These are phyloP conservation scores for Crithidia fasciculata DNA, from an alignment of 208 protist genomes.

Conservation along the genomic window DNA sequence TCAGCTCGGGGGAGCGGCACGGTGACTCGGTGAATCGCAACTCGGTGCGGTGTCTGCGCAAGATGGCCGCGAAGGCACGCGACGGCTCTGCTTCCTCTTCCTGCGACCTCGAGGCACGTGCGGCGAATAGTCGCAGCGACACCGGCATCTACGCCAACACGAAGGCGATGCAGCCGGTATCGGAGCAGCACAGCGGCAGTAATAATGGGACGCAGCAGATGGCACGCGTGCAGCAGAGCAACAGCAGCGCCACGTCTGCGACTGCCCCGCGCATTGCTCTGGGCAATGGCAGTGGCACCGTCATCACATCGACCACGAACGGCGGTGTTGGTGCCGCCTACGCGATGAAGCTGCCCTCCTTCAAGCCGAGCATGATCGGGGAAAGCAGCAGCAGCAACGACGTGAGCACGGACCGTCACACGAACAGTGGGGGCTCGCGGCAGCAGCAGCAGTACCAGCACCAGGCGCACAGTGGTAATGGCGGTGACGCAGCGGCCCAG, in stretches of 20 bases:
- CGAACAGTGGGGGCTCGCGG: conserved; percentile 10
- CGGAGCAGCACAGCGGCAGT: background rate
- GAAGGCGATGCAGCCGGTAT: background rate
- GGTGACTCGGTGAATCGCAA: conserved; percentile 14
- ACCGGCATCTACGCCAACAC: conserved; percentile 3
- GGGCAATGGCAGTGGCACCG: background rate
- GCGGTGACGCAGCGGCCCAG: background rate
- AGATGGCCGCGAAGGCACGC: conserved; percentile 30
- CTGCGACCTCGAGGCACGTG: conserved; percentile 14
- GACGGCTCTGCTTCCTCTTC: conserved; percentile 28
- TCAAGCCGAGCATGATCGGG: conserved; percentile 1
- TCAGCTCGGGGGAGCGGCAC: conserved; percentile 10
- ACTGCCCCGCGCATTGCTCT: background rate
- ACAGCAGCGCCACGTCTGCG: background rate
- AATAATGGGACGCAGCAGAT: background rate
- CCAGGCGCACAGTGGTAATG: background rate
- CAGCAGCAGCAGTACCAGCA: conserved; percentile 8
- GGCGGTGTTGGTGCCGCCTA: background rate
- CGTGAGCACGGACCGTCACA: conserved; percentile 19
- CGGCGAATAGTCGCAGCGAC: background rate
- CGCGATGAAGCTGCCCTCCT: conserved; percentile 19
- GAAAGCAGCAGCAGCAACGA: conserved; percentile 30
- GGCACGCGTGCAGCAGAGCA: conserved; percentile 1
- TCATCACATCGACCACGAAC: conserved; percentile 2
- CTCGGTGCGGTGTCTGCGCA: conserved; percentile 25